These are phyloP conservation scores for Diospyros lotus DNA, from an alignment of 148 eudicot genomes.

Conservation along the genomic window DNA sequence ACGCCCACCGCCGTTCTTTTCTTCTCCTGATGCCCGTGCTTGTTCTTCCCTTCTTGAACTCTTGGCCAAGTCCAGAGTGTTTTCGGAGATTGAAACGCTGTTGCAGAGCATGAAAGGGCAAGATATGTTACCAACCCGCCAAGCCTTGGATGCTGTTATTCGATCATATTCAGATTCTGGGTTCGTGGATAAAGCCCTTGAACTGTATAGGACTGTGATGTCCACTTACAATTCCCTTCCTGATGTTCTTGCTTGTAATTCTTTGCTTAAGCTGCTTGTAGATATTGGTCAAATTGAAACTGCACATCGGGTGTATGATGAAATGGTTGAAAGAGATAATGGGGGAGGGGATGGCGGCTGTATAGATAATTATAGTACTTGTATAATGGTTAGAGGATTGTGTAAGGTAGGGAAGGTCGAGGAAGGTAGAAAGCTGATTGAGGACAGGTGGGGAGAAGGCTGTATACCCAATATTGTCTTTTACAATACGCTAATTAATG, in stretches of 20 bases:
- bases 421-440: constrained; percentile 70
- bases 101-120: constrained; percentile 39
- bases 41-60: constrained; percentile 82
- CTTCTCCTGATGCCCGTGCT: constrained; percentile 61
- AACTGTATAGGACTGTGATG: constrained; percentile 35
- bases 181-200: constrained; percentile 59
- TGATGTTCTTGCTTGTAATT: constrained; percentile 58
- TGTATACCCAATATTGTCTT: constrained; percentile 81
- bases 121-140: constrained; percentile 42
- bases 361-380: constrained; percentile 71
- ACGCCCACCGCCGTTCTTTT: constrained; percentile 29
- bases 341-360: constrained; percentile 25
- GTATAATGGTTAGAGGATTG: constrained; percentile 68
- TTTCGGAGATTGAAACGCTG: constrained; percentile 57
- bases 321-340: constrained; percentile 54
- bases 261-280: constrained; percentile 56
- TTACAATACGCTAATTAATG: constrained; percentile 73
- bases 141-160: constrained; percentile 57
- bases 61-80: constrained; percentile 48
- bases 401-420: constrained; percentile 74
- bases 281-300: constrained; percentile 34
- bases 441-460: constrained; percentile 76
- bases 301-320: constrained; percentile 54
- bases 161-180: constrained; percentile 55
- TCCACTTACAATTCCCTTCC: constrained; percentile 35